Conservation (phyloP, 352 stramenopile species). For the Globisporangium cystogenes region DNA sequence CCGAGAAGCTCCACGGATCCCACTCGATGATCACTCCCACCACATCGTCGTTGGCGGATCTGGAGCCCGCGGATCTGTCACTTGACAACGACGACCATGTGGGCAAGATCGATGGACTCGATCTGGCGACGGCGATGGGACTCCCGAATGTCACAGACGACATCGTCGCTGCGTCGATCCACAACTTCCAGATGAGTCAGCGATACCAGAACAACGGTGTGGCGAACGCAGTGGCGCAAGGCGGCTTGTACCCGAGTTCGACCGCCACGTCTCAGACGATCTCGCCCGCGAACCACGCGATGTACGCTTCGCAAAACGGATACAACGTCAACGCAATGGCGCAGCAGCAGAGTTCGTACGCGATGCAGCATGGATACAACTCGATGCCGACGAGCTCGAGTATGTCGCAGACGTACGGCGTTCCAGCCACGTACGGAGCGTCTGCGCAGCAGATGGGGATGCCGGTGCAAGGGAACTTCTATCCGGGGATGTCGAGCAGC, state of each 20-base stretch:
- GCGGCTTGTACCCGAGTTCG: slow-evolving; percentile 8
- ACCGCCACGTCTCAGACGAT: slow-evolving; percentile 19
- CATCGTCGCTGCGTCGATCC: slow-evolving; percentile 61
- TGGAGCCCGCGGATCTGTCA: slow-evolving; percentile 12
- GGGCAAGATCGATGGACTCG: slow-evolving; percentile 17
- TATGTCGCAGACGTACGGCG: slow-evolving; percentile 45
- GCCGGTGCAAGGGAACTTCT: slow-evolving; percentile 10
- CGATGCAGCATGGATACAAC: slow-evolving; percentile 27
- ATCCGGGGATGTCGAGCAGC: slow-evolving; percentile 5
- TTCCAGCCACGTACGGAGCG: slow-evolving; percentile 19
- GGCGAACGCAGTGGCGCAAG: slow-evolving; percentile 3
- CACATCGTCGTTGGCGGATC: neutral
- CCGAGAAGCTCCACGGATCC: neutral
- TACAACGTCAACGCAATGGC: slow-evolving; percentile 25
- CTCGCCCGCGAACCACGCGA: slow-evolving; percentile 28
- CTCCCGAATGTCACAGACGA: slow-evolving; percentile 63
- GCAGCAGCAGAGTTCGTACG: slow-evolving; percentile 21
- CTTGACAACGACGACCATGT: slow-evolving; percentile 5
- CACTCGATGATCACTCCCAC: neutral
- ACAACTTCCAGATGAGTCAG: slow-evolving; percentile 72
- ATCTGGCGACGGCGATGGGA: slow-evolving; percentile 27
- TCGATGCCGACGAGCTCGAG: slow-evolving; percentile 36
- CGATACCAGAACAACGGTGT: slow-evolving; percentile 23
- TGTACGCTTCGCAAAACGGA: slow-evolving; percentile 44
- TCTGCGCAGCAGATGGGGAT: slow-evolving; percentile 9